Evolutionary conservation across 2,329 filamentous ascomycete species (phyloP).

Genomic region (Aureobasidium sp.): DNA sequence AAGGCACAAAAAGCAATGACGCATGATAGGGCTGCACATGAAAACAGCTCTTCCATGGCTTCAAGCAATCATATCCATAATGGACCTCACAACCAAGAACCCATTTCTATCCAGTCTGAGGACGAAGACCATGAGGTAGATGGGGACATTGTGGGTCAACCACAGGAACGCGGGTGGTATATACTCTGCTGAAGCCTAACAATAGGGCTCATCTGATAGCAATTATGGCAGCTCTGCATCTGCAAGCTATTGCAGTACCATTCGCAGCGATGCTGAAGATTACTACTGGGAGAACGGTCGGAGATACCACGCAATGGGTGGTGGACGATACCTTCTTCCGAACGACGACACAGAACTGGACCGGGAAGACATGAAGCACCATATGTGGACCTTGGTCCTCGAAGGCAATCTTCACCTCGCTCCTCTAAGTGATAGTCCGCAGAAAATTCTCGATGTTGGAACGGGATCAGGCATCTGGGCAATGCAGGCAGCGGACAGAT

Average conservation of each 20-base stretch:
- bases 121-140: not conserved
- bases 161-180: no score
- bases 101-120: not conserved
- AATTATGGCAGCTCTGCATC: constrained; percentile 1
- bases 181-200: not conserved
- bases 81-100: not conserved
- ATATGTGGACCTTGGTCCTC: constrained; percentile 16
- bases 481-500: constrained; percentile 36
- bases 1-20: not conserved
- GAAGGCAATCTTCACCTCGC: constrained; percentile 33
- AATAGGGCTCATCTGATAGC: not conserved
- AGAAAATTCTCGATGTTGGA: constrained; percentile 42
- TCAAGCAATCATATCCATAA: not conserved
- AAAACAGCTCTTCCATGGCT: not conserved
- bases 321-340: constrained; percentile 15
- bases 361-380: constrained; percentile 17
- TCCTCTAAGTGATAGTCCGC: constrained; percentile 31
- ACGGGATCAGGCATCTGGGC: constrained; percentile 48
- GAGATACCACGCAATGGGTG: constrained; percentile 23
- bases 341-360: constrained; percentile 16
- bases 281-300: constrained; percentile 20
- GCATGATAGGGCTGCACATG: not conserved
- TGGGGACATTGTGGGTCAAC: not conserved
- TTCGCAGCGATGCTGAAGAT: constrained; percentile 14
- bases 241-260: constrained; percentile 11